Conservation (phyloP, 169 alveolate species). For the Theileria sp. region DNA sequence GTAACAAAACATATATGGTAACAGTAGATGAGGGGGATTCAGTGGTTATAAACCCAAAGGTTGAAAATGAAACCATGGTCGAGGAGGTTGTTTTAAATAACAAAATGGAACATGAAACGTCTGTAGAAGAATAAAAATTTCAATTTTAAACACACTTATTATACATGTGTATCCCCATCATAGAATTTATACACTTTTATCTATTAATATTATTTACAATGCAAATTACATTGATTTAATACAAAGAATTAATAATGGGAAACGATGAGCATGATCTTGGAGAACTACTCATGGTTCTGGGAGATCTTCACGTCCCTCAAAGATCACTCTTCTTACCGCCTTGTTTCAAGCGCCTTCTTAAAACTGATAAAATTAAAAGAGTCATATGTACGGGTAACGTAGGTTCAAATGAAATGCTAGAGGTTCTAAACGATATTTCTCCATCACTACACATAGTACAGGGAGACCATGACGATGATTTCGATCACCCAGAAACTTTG, state of each 20-base stretch:
- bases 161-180: not conserved
- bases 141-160: not conserved
- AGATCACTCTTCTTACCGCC: conserved; percentile 74
- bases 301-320: conserved; percentile 78
- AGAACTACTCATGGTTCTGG: conserved; percentile 73
- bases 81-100: not conserved
- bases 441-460: conserved; percentile 74
- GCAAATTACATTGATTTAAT: not conserved
- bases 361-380: conserved; percentile 74
- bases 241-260: conserved; percentile 19
- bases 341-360: conserved; percentile 73
- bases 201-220: not conserved
- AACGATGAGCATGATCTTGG: conserved; percentile 52
- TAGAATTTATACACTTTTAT: not conserved
- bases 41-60: conserved; percentile 1
- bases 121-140: not conserved
- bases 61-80: not conserved
- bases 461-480: conserved; percentile 76
- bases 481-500: conserved; percentile 68
- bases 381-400: conserved; percentile 79
- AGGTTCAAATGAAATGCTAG: conserved; percentile 72
- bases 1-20: conserved; percentile 31
- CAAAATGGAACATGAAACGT: not conserved
- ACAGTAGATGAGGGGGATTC: conserved; percentile 14
- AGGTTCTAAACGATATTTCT: conserved; percentile 71